phyloP scores from a whole-genome alignment of 2,329 filamentous ascomycete species.

The Biscogniauxia marginata region DNA sequence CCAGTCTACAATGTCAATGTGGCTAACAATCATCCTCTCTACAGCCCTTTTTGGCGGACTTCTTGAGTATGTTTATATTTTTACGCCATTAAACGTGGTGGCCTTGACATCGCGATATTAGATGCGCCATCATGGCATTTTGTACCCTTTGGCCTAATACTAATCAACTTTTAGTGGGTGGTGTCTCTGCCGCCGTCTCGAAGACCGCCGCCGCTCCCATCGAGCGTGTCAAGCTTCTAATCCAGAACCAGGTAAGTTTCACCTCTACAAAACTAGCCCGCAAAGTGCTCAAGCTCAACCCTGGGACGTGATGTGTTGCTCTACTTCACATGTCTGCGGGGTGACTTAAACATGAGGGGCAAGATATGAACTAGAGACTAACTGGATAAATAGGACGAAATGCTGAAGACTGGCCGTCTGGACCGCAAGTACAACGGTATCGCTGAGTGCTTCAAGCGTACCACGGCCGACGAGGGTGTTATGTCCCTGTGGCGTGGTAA shows the following conservation, averaged over 20 bases:
- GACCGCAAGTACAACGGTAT: constrained; percentile 97
- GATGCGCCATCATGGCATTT: constrained; percentile 7
- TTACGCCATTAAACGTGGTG: constrained; percentile 10
- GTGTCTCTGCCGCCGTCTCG: constrained; percentile 99
- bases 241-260: constrained; percentile 98
- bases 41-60: constrained; percentile 94
- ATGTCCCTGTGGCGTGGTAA: constrained; percentile 98
- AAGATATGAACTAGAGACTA: constrained; percentile 21
- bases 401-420: constrained; percentile 98
- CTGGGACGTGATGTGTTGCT: neutral
- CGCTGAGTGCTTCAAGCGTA: constrained; percentile 91
- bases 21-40: constrained; percentile 36
- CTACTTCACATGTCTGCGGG: neutral
- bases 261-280: constrained; percentile 5
- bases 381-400: constrained; percentile 79
- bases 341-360: neutral
- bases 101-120: constrained; percentile 8
- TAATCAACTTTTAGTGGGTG: constrained; percentile 74
- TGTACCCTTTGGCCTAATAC: neutral
- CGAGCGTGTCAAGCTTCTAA: constrained; percentile 99
- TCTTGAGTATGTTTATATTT: constrained; percentile 79
- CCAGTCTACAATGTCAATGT: neutral
- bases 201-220: constrained; percentile 99
- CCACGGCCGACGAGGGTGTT: constrained; percentile 85
- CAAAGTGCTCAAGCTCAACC: neutral